Base-by-base conservation (phyloP, 2,329 filamentous ascomycete genomes). In the Dissoconium aciculare region DNA sequence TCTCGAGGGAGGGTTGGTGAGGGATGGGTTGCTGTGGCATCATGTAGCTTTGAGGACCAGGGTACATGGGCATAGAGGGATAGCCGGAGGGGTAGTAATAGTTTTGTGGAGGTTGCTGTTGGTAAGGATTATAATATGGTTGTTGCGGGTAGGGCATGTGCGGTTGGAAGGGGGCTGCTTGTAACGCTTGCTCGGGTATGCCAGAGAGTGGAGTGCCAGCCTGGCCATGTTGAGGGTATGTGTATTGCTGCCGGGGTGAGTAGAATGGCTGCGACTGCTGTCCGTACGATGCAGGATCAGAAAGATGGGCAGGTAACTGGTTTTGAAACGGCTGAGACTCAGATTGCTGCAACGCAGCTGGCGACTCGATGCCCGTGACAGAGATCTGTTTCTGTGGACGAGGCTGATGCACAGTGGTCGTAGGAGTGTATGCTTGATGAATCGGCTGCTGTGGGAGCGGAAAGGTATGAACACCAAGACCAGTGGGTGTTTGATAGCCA, bases 351-450 rank as follows among this genome's bases (percentile, higher is more conserved):
- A 73, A 60, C 43, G 64, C 66, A 4, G 71, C 74, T 3, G 85
- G 83, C 5, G 80, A 80, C 55, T 95, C 89, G 44, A 95, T 93
- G 46, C 83, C 84, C 34, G 83, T 81, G 35, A 95, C 74, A 6
- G 85, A 94, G 17, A 95, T 82, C 4, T 84, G 69, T 63, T 95
- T 95, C 55, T 95, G 85, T 5, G 89, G 87, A 31, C 82, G 78
- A 34, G 89, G 89, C 53, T 95, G 89, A 52, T 95, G 82, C 74
- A 95, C 93, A 1, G 83, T 69, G 11, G 74, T 66, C 25, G 67
- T 64, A 26, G 67, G 64, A 44, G 69, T 72, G n/a, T 8, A 23
- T 42, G 69, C 72, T 50, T 74, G 71, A 51, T 64, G 71, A 1
- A 64, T 54, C 5, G 67, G 66, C 40, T 67, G 64, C 40, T 67